Evolutionary conservation across 345 rosid species (phyloP), one percentile per base, ranked within the genome.

Genomic region (Melaleuca quinquenervia): DNA sequence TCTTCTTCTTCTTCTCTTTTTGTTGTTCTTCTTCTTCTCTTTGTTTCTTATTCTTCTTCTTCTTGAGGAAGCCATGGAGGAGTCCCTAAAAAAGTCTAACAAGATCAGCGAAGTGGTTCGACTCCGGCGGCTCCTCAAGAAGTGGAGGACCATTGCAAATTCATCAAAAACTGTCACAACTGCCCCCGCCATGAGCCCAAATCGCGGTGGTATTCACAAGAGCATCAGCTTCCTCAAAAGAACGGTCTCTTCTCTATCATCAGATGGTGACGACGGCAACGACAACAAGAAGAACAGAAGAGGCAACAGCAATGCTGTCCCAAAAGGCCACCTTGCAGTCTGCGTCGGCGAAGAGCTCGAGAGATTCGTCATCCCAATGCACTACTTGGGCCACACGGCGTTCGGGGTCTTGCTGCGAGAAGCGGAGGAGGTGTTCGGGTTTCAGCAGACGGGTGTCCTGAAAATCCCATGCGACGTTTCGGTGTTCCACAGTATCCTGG

Each of bases 371-470:
- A 94, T 96, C 87, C 98, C 96, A 29, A 94, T 91, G 8, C 91
- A 91, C 20, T 93, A 93, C 87, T 89, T 96, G 87, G 89, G 91
- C 78, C 96, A 95, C 86, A 93, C 87, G 27, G 96, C 96, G 49
- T 96, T 96, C 86, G 92, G 89, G 75, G 29, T 86, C n/a, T 78
- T 96, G 84, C 87, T 96, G 27, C 91, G 92, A 86, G 92, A 92
- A 85, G 98, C 98, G 12, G 98, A 94, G 82, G 98, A 96, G 86
- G 98, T 93, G 86, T 95, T 96, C 50, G 98, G 98, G 54, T 94
- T 95, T 90, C 55, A 52, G 55, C 55, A 52, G 55, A 52, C 22
- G 11, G 96, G 98, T 14, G 92, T 95, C 20, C 84, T 95, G 50
- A 94, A 89, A 90, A 93, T 94, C 80, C 97, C 96, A 75, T 93